Evolutionary conservation across 352 stramenopile species (phyloP).

Genomic region (Phytophthora quininea): DNA sequence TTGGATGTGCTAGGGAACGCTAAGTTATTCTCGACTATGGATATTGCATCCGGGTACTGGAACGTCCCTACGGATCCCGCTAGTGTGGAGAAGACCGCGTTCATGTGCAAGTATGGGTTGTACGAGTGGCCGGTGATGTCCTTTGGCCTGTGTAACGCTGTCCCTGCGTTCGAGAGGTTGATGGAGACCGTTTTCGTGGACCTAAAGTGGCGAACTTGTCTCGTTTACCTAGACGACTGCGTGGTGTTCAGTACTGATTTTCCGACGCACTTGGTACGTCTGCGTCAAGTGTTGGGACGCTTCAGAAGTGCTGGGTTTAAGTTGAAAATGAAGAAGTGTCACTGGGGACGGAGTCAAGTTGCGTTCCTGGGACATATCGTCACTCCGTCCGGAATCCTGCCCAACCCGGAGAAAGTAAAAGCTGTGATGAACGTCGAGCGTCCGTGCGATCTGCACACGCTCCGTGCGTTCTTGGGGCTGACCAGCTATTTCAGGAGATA

Average conservation of each 20-base stretch:
- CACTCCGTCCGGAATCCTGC: background rate
- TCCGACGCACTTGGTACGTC: background rate
- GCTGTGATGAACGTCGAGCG: slow-evolving; percentile 6
- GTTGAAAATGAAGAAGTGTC: slow-evolving; percentile 16
- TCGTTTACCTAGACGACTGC: slow-evolving; percentile 9
- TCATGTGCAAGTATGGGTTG: background rate
- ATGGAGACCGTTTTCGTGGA: slow-evolving; percentile 9
- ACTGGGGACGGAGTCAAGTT: slow-evolving; percentile 9
- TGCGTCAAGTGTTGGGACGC: background rate
- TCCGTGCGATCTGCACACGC: background rate
- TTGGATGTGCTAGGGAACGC: background rate
- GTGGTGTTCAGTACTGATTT: slow-evolving; percentile 6
- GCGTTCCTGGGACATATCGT: slow-evolving; percentile 13
- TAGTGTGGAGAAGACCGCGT: slow-evolving; percentile 7
- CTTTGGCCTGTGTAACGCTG: slow-evolving; percentile 3
- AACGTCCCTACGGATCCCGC: background rate
- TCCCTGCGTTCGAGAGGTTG: background rate
- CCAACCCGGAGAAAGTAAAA: slow-evolving; percentile 16
- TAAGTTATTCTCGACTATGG: background rate
- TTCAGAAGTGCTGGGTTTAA: slow-evolving; percentile 3
- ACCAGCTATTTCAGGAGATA: slow-evolving; percentile 1
- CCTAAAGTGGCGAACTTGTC: slow-evolving; percentile 5
- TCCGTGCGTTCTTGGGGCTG: background rate
- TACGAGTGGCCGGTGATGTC: slow-evolving; percentile 2
- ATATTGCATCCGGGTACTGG: slow-evolving; percentile 4